Evolutionary conservation across 345 rosid species (phyloP).

Genomic region (Hirschfeldia incana): DNA sequence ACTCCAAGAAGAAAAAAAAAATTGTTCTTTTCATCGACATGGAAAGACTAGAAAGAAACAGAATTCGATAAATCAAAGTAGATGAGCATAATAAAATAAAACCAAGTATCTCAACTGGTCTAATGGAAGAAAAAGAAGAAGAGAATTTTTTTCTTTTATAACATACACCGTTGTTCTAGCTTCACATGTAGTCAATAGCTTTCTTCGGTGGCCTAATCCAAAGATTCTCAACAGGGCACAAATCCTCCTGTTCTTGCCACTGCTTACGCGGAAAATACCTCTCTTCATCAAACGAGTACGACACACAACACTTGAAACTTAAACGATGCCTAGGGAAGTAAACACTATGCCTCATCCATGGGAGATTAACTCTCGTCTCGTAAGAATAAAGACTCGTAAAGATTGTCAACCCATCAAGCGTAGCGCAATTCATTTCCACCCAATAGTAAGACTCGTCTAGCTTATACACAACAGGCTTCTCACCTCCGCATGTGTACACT

Average conservation of each 20-base stretch:
- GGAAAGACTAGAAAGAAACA: not conserved
- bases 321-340: slow-evolving; percentile 28
- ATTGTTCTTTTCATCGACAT: not conserved
- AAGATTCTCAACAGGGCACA: slow-evolving; percentile 28
- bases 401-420: slow-evolving; percentile 18
- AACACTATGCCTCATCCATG: slow-evolving; percentile 34
- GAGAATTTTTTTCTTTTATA: not conserved
- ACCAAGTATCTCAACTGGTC: not conserved
- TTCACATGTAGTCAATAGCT: slow-evolving; percentile 16
- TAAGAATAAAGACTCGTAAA: slow-evolving; percentile 10
- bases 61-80: not conserved
- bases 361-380: slow-evolving; percentile 29
- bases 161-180: not conserved
- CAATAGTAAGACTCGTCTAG: not conserved
- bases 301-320: slow-evolving; percentile 16
- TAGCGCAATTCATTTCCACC: slow-evolving; percentile 7
- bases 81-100: not conserved
- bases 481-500: slow-evolving; percentile 12
- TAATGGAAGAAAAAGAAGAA: not conserved
- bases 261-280: slow-evolving; percentile 31
- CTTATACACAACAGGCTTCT: slow-evolving; percentile 23
- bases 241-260: slow-evolving; percentile 45
- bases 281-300: slow-evolving; percentile 25
- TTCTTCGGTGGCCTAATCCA: slow-evolving; percentile 28
- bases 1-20: not conserved